Evolutionary conservation across 108 stramenopile genomes (phyloP).

Genomic region (Seminavis robusta): DNA sequence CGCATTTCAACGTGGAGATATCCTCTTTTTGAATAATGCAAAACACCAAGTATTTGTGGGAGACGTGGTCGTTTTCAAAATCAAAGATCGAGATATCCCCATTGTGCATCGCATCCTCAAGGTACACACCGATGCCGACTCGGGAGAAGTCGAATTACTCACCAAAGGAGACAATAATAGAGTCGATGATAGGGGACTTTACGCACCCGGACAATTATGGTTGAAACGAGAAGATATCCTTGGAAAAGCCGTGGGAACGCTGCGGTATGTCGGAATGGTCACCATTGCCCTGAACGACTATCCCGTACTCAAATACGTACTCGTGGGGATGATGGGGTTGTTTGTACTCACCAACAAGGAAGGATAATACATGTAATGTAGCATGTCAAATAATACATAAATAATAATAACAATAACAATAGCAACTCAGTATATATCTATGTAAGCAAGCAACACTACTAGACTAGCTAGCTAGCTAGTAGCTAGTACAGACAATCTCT

Average conservation of each 20-base stretch:
- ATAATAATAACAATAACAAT: too few species aligned
- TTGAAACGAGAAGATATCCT: conserved; percentile 96
- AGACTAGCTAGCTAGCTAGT: too few species aligned
- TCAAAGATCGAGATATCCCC: conserved; percentile 99
- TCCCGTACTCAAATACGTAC: conserved; percentile 96
- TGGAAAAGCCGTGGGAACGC: conserved; percentile 92
- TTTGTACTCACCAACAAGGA: conserved; percentile 99
- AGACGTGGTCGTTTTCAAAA: conserved; percentile 99
- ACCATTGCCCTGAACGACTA: conserved; percentile 99
- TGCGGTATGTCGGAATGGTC: conserved; percentile 98
- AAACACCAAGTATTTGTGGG: conserved; percentile 91
- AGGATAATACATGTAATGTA: too few species aligned
- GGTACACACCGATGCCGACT: conserved; percentile 87
- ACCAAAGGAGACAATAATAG: conserved; percentile 99
- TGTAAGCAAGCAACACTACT: too few species aligned
- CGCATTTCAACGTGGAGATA: conserved; percentile 98
- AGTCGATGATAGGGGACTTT: conserved; percentile 97
- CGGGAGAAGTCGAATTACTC: conserved; percentile 78
- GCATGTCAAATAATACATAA: too few species aligned
- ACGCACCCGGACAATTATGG: conserved; percentile 99
- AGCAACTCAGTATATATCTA: too few species aligned
- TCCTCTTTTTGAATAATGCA: conserved; percentile 97
- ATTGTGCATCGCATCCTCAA: conserved; percentile 99
- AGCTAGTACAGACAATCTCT: too few species aligned
- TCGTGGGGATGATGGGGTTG: conserved; percentile 98